phyloP scores from a whole-genome alignment of 805 yeast species.

The Hanseniaspora pseudoguilliermondii region DNA sequence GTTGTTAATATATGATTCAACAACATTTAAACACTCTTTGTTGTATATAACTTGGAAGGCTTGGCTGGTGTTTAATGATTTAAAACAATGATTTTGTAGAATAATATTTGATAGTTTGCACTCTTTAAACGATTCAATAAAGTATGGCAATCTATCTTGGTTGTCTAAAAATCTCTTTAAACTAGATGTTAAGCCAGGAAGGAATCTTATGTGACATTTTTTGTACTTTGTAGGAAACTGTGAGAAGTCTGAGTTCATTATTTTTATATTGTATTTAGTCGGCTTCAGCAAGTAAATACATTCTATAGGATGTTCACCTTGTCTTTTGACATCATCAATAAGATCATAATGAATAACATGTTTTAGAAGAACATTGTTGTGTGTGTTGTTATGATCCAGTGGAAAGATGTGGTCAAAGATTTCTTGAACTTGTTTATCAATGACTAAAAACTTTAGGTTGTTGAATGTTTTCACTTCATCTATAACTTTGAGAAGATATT shows the following conservation, averaged over 20 bases:
- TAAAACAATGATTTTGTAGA: constrained; percentile 54
- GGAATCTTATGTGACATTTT: constrained; percentile 57
- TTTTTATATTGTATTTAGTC: constrained; percentile 50
- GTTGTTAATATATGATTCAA: constrained; percentile 41
- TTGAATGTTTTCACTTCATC: constrained; percentile 33
- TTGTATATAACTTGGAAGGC: constrained; percentile 67
- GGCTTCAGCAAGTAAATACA: constrained; percentile 75
- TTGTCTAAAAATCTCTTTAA: constrained; percentile 23
- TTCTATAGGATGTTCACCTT: constrained; percentile 51
- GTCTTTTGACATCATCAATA: constrained; percentile 45
- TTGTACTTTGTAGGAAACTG: constrained; percentile 59
- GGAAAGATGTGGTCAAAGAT: constrained; percentile 36
- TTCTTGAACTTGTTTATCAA: constrained; percentile 44
- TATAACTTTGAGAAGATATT: constrained; percentile 28
- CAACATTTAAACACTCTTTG: constrained; percentile 46
- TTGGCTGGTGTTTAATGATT: constrained; percentile 45
- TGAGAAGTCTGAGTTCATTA: constrained; percentile 63
- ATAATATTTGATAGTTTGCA: constrained; percentile 46
- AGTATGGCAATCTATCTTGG: constrained; percentile 23
- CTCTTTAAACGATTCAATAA: constrained; percentile 27
- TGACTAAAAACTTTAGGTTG: constrained; percentile 38
- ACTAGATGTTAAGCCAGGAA: constrained; percentile 41
- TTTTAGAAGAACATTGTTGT: constrained; percentile 35
- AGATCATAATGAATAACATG: constrained; percentile 52
- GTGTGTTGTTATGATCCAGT: constrained; percentile 20